Percentiles rank a stretch among this genome's conserved stretches.
Conservation (phyloP, 2,329 filamentous ascomycete species). For the Diplodia scrobiculata region DNA sequence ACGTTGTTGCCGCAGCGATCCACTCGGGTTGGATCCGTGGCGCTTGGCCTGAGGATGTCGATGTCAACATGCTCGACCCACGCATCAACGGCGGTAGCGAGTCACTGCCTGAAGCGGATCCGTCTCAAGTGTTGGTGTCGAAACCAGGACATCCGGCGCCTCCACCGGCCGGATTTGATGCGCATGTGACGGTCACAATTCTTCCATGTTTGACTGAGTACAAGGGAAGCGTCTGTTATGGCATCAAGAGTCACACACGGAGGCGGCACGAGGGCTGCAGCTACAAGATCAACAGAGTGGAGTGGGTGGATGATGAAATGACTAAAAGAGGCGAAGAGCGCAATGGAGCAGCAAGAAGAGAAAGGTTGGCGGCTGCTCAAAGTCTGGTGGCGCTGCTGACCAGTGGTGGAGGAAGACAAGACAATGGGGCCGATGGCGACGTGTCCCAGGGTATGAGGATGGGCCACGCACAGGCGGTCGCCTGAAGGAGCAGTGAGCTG, state of each 20-base stretch:
- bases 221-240: slow-evolving; percentile 71
- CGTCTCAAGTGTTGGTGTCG: slow-evolving; percentile 48
- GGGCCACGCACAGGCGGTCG: slow-evolving; percentile 26
- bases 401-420: slow-evolving; percentile 39
- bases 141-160: slow-evolving; percentile 58
- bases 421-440: slow-evolving; percentile 1
- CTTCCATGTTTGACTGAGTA: slow-evolving; percentile 80
- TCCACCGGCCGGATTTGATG: slow-evolving; percentile 69
- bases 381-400: slow-evolving; percentile 34
- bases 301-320: slow-evolving; percentile 79
- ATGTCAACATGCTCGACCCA: slow-evolving; percentile 65
- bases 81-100: slow-evolving; percentile 52
- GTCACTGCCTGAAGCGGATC: slow-evolving; percentile 42
- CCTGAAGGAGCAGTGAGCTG: slow-evolving; percentile 1
- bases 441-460: slow-evolving; percentile 24
- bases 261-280: slow-evolving; percentile 81
- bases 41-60: slow-evolving; percentile 79
- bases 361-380: slow-evolving; percentile 43
- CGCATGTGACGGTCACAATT: slow-evolving; percentile 84
- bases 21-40: slow-evolving; percentile 91
- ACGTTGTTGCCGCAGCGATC: slow-evolving; percentile 87
- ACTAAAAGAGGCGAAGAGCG: slow-evolving; percentile 45
- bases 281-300: slow-evolving; percentile 77
- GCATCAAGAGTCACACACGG: slow-evolving; percentile 79
- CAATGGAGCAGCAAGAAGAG: slow-evolving; percentile 43